phyloP scores from a whole-genome alignment of 2,329 filamentous ascomycete species.

The Penicillium hordei region DNA sequence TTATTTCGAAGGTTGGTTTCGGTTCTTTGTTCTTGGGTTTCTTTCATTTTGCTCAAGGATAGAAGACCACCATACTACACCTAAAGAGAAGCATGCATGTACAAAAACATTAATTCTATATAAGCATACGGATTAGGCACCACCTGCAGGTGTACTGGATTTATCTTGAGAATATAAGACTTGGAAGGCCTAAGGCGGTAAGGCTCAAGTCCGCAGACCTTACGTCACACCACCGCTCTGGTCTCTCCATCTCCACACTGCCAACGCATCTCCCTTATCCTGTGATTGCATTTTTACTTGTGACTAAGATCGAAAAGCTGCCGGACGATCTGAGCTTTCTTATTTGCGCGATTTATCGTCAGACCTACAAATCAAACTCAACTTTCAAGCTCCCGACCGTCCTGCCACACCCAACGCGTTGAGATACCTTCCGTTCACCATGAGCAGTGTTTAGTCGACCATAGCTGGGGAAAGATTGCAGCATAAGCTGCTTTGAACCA shows the following conservation, averaged over 20 bases:
- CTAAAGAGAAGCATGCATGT: not conserved
- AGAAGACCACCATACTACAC: too few species aligned
- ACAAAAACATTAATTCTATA: not conserved
- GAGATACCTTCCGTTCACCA: not conserved
- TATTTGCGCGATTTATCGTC: not conserved
- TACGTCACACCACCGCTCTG: constrained; percentile 12
- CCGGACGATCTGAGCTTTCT: not conserved
- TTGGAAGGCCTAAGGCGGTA: not conserved
- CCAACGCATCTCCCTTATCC: constrained; percentile 7
- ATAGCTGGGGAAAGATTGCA: constrained; percentile 1
- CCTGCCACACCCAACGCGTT: not conserved
- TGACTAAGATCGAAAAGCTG: not conserved
- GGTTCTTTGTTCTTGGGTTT: not conserved
- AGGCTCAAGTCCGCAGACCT: not conserved
- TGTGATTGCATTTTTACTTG: not conserved
- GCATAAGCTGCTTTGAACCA: constrained; percentile 41
- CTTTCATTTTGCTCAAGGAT: not conserved
- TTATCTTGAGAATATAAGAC: not conserved
- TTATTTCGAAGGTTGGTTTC: not conserved
- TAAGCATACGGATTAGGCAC: not conserved
- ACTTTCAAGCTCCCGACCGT: constrained; percentile 5
- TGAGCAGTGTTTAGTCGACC: constrained; percentile 7
- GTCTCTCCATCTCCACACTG: constrained; percentile 11
- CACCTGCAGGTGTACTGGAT: not conserved
- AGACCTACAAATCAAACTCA: not conserved